These are phyloP conservation scores for Trifolium subterraneum DNA, from an alignment of 306 rosid species.

Conservation along the genomic window DNA sequence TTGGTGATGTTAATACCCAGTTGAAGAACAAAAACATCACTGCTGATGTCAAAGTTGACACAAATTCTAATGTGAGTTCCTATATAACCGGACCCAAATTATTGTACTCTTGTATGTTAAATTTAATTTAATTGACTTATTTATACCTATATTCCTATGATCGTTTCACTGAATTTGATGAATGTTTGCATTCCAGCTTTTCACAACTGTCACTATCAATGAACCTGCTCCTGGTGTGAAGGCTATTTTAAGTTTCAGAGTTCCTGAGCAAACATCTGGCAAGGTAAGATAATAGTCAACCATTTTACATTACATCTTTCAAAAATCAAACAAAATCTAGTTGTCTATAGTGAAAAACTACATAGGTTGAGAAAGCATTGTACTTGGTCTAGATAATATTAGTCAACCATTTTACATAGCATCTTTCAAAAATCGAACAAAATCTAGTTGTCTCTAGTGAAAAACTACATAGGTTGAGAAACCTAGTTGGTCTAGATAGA, in stretches of 20 bases:
- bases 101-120: not conserved
- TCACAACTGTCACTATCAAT: constrained; percentile 72
- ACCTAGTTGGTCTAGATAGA: no score
- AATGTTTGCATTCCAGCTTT: constrained; percentile 55
- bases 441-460: no score
- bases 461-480: no score
- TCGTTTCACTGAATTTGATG: constrained; percentile 27
- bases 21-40: constrained; percentile 81
- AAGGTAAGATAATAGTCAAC: constrained; percentile 62
- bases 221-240: constrained; percentile 92
- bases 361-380: not conserved
- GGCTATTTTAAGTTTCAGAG: constrained; percentile 74
- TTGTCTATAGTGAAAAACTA: not conserved
- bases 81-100: not conserved
- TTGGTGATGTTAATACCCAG: constrained; percentile 89
- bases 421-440: no score
- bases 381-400: not conserved
- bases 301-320: constrained; percentile 7
- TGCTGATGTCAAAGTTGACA: constrained; percentile 91
- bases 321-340: not conserved
- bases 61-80: constrained; percentile 73
- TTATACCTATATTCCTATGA: not conserved
- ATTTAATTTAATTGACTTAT: not conserved
- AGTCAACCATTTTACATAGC: no score
- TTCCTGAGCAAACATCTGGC: constrained; percentile 96